Evolutionary conservation across 805 yeast genomes (phyloP).

Genomic region (Candida morakotiae): DNA sequence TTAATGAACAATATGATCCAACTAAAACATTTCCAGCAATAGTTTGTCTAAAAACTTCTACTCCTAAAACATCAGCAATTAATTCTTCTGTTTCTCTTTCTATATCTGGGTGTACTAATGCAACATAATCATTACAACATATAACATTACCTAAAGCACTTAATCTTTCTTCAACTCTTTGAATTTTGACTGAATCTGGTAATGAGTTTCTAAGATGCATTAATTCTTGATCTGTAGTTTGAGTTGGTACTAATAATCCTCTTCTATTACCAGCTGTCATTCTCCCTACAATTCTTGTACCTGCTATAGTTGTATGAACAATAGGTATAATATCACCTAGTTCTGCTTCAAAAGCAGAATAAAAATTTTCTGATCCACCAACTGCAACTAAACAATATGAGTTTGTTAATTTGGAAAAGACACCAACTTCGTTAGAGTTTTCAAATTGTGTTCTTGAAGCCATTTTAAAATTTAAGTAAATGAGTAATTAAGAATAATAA

Average conservation of each 20-base stretch:
- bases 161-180: constrained; percentile 95
- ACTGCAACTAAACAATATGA: constrained; percentile 94
- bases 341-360: constrained; percentile 96
- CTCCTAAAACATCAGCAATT: constrained; percentile 96
- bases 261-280: constrained; percentile 98
- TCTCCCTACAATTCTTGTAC: constrained; percentile 96
- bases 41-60: constrained; percentile 98
- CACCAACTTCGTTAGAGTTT: constrained; percentile 69
- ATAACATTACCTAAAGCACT: constrained; percentile 97
- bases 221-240: constrained; percentile 96
- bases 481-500: neutral
- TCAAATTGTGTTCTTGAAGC: constrained; percentile 48
- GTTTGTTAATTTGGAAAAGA: constrained; percentile 91
- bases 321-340: constrained; percentile 95
- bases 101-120: constrained; percentile 97
- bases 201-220: constrained; percentile 95
- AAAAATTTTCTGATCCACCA: constrained; percentile 83
- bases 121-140: constrained; percentile 98
- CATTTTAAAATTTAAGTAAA: constrained; percentile 17
- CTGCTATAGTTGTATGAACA: constrained; percentile 96
- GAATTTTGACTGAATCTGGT: constrained; percentile 93
- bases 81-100: constrained; percentile 99
- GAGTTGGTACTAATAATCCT: constrained; percentile 94
- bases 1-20: constrained; percentile 91
- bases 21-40: constrained; percentile 97